Percentiles rank a stretch among this genome's conserved stretches.
Evolutionary conservation across 306 rosid species (phyloP).

Genomic region (Citrullus amarus): DNA sequence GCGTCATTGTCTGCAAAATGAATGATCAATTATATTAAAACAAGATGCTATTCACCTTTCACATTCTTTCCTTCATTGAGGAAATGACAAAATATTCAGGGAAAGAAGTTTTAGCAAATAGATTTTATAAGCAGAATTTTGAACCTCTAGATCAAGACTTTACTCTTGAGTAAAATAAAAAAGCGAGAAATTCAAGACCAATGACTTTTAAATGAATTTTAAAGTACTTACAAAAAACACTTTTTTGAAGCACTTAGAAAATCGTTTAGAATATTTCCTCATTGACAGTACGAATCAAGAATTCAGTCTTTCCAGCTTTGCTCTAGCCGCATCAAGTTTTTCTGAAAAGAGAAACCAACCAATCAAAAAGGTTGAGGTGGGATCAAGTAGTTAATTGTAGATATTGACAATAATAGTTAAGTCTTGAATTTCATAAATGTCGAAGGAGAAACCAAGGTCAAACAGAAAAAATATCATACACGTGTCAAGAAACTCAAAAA

Average conservation of each 20-base stretch:
- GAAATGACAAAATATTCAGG: neutral
- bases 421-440: neutral
- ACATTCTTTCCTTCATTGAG: neutral
- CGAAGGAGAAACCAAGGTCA: neutral
- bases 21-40: neutral
- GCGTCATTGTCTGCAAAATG: neutral
- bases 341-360: constrained; percentile 19
- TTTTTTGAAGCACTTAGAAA: too few species aligned
- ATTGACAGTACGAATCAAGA: neutral
- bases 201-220: too few species aligned
- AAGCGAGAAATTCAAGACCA: too few species aligned
- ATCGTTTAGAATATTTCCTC: too few species aligned
- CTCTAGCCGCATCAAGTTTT: constrained; percentile 46
- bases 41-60: neutral
- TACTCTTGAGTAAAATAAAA: neutral
- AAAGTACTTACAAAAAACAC: too few species aligned
- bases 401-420: neutral
- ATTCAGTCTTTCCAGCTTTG: constrained; percentile 33
- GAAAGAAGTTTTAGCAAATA: neutral
- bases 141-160: neutral
- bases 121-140: neutral
- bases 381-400: neutral
- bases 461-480: neutral
- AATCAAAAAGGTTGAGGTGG: neutral
- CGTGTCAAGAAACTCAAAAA: neutral